Base-by-base conservation (phyloP, 2,329 filamentous ascomycete genomes). In the Aspergillus sp. region DNA sequence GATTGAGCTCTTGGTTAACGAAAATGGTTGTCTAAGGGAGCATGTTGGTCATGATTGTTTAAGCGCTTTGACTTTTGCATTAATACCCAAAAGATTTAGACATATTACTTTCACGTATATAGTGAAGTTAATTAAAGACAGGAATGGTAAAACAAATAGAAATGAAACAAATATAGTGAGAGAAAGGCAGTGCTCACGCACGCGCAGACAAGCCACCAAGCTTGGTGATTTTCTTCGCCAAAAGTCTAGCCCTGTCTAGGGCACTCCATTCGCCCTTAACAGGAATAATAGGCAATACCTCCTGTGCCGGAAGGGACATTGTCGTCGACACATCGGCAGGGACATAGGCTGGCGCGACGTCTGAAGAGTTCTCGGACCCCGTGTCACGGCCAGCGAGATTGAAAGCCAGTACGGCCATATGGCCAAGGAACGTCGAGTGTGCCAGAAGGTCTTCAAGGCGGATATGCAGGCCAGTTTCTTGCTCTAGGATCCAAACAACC, bases 381-480 rank as follows among this genome's bases (percentile, higher is more conserved):
- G 53, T 57, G 17, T 65, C 59, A n/a, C 65, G 59, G 50, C 66
- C 67, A n/a, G 64, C 49, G 27, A 68, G 70, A 47, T 69, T 63
- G 56, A 68, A 48, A 1, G 68, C 67, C 50, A 76, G 56, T 33
- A 74, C 71, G 11, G 70, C 73, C 69, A 77, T 72, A 54, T 77
- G 74, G 1, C 73, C 74, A 9, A 77, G 63, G 69, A 78, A 75
- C 2, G 74, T 75, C 1, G 75, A 72, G 13, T 75, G 71, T 27
- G 73, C 71, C 12, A 77, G 72, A 13, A 78, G 66, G 53, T 77
- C 74, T 45, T 78, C 75, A 0, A 78, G 63, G 3, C 68, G 67
- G 3, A 77, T 69, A 46, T 70, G 70, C 48, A 75, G 69, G 6
- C 73, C 41, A 8, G 54, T 74, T 57, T 77, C 73, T 59, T 76